Evolutionary conservation across 192 early-diverging fungal species (phyloP).

Genomic region (Phycomyces nitens): DNA sequence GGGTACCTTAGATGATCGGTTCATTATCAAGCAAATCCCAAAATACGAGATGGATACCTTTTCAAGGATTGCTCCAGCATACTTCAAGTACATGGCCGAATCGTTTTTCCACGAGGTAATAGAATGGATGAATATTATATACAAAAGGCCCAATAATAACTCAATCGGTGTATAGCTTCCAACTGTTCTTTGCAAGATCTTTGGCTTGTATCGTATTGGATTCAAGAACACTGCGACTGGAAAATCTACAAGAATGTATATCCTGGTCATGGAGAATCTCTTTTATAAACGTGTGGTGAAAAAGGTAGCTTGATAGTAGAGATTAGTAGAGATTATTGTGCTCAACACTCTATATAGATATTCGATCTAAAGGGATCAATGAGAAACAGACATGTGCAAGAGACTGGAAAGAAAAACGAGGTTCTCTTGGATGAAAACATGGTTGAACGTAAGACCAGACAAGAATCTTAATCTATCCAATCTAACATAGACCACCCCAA

Average conservation of each 20-base stretch:
- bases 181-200: conserved; percentile 83
- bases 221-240: conserved; percentile 79
- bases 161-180: conserved; percentile 53
- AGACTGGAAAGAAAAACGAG: conserved; percentile 78
- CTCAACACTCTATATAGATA: conserved; percentile 52
- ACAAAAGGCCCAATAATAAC: neutral
- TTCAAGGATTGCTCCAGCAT: conserved; percentile 81
- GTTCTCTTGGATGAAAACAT: conserved; percentile 95
- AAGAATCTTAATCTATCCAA: neutral
- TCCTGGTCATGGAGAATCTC: conserved; percentile 94
- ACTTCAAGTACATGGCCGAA: conserved; percentile 83
- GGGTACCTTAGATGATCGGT: conserved; percentile 71
- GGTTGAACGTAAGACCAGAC: conserved; percentile 62
- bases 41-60: conserved; percentile 85
- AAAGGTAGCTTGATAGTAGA: conserved; percentile 43
- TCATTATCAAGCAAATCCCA: conserved; percentile 88
- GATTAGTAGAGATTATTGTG: too few species aligned
- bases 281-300: conserved; percentile 79
- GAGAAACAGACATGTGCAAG: conserved; percentile 89
- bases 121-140: neutral
- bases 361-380: conserved; percentile 95
- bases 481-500: conserved; percentile 1
- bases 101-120: conserved; percentile 73
- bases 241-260: conserved; percentile 79
- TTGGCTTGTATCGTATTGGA: conserved; percentile 88